Evolutionary conservation across 2,329 filamentous ascomycete species (phyloP), one percentile per base, ranked within the genome.

Genomic region (Colletotrichum falcatum): DNA sequence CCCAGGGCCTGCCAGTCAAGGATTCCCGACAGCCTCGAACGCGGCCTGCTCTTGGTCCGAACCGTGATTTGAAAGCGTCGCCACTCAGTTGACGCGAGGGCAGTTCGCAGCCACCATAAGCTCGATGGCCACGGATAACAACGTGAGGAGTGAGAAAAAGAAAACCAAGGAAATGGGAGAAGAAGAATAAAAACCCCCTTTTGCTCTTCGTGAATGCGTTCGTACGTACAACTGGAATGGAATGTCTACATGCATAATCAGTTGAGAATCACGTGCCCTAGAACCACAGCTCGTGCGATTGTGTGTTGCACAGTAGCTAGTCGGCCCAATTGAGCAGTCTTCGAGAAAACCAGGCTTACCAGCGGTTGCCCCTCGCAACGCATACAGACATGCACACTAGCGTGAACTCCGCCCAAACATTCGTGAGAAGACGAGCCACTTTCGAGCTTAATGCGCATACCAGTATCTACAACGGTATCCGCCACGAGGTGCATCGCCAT

Each of bases 311-410:
- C 6, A 11, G 2, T n/a, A n/a, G n/a, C n/a, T 11, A 20, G 18
- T 14, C 1, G 46, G 48, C 42, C 46, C 26, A 49, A 44, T 63
- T 56, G 39, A 51, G 33, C 8, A 44, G 20, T 28, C 5, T 28
- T 54, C 12, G 5, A 46, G 48, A 46, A 42, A 28, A 26, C 49
- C 39, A 12, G 23, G 35, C 30, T 46, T 33, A 62, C 46, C 16
- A 20, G 3, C 4, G 48, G 70, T 72, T 72, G 70, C 58, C 70
- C 70, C 66, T 65, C 51, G 66, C 70, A 72, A 72, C 70, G 23
- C 33, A 28, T 5, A 35, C n/a, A 28, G 5, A 33, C n/a, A 18
- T 12, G 44, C 35, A 49, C 35, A 49, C 53, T 28, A n/a, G 20
- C 23, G 42, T 39, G 20, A 30, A 39, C 63, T 66, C 49, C 49